phyloP scores from a whole-genome alignment of 371 early-diverging fungal genomes.

The Apophysomyces trapeziformis region DNA sequence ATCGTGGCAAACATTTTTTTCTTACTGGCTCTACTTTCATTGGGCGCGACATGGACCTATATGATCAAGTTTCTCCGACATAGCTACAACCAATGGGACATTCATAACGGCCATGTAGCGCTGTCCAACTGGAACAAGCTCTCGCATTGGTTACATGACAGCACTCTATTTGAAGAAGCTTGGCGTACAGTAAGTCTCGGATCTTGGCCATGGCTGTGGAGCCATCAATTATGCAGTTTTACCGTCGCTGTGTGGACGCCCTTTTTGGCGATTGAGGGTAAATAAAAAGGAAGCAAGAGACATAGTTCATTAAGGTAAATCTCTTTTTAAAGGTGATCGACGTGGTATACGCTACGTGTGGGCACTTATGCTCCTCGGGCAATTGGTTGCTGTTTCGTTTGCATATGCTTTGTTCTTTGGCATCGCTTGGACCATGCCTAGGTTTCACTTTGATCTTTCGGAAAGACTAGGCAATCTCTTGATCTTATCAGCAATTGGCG shows the following conservation, averaged over 20 bases:
- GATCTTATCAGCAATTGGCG: constrained; percentile 18
- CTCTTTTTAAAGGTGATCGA: constrained; percentile 26
- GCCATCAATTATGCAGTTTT: constrained; percentile 45
- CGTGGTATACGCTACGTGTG: constrained; percentile 40
- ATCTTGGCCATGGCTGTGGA: constrained; percentile 47
- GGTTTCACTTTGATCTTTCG: neutral
- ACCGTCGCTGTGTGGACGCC: constrained; percentile 50
- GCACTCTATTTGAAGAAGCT: constrained; percentile 43
- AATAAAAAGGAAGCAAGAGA: neutral
- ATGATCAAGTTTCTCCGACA: constrained; percentile 40
- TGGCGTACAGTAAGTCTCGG: constrained; percentile 44
- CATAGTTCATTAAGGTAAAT: neutral
- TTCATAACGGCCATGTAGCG: neutral
- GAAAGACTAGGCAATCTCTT: constrained; percentile 11
- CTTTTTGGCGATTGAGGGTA: constrained; percentile 51
- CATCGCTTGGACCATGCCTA: constrained; percentile 24
- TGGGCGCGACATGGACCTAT: constrained; percentile 43
- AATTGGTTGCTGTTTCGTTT: constrained; percentile 48
- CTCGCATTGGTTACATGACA: constrained; percentile 46
- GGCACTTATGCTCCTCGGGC: constrained; percentile 49
- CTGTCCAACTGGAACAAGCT: constrained; percentile 26
- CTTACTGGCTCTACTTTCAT: constrained; percentile 22
- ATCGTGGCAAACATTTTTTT: constrained; percentile 17
- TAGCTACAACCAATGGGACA: constrained; percentile 35
- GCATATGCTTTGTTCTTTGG: constrained; percentile 42